Evolutionary conservation across 2,329 filamentous ascomycete genomes (phyloP), one percentile per base, ranked within the genome.

Genomic region (Cladobotryum protrusum): DNA sequence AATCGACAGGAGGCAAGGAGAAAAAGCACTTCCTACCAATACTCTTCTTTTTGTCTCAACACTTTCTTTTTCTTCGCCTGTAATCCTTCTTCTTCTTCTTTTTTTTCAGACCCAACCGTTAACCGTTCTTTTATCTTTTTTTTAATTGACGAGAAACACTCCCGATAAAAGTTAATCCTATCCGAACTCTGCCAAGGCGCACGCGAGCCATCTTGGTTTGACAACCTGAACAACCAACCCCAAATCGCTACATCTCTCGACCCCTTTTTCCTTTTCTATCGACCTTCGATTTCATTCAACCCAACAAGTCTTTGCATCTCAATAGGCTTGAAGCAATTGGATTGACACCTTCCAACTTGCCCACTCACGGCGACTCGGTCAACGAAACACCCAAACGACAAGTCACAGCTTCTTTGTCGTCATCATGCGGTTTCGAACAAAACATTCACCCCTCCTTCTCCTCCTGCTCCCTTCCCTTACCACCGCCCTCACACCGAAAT

Each of bases 401-500:
- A 29, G 24, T 29, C 24, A 29, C 24, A 29, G 24, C 24, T 29
- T 9, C 24, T 8, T 29, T 29, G 15, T 37, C 49, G 48, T 49
- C 67, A 73, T 58, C 57, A 87, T 87, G 83, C 82, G 76, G 68
- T 68, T 85, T 59, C 74, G 74, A 67, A 72, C 72, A 54, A 69
- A 68, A 49, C 71, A 72, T 53, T 76, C 76, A 49, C 73, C 79
- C 29, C 65, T 86, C 19, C 66, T 87, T 45, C 71, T 87, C 33
- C 75, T 87, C 35, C 72, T 85, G 2, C 67, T 85, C 35, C 77
- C 81, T 29, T 76, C 74, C 34, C 66, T 85, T 53, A 78, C 77
- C 20, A 58, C 67, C 40, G 70, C 72, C 35, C 66, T 75, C 43
- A 60, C 72, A n/a, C 50, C 62, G 15, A 56, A 50, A 37, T 60